Base-by-base conservation (phyloP, 177 flowering plant genomes). In the Telopea speciosissima region DNA sequence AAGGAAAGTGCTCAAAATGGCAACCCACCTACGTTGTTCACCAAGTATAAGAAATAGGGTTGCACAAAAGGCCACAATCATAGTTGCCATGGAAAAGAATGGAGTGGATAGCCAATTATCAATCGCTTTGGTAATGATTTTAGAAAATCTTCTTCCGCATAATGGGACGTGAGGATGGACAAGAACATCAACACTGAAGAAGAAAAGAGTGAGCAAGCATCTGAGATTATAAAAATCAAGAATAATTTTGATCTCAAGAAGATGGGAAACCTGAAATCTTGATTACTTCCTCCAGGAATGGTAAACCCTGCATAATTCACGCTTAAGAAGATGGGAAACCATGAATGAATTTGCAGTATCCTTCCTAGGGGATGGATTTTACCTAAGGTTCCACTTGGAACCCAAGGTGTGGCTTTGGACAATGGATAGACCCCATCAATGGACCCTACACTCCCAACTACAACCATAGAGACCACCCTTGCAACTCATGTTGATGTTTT, bases 81-180 rank as follows among this genome's bases (percentile, higher is more conserved):
- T n/a, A 7, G 24, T 12, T 8, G 62, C 62, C 3, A 59, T 59
- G 22, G 62, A 59, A 8, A 59, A 2, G 62, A 59, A 59, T 8
- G 22, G 62, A 0, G 62, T 59, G 11, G 62, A 3, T 7, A 59
- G 62, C 62, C 62, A 22, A 59, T 59, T n/a, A 59, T 59, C 62
- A 59, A 59, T 12, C 23, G n/a, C 62, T 7, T 59, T 7, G 62
- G 62, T 24, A 59, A 59, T 0, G 59, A 44, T 31, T 44, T 24
- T 8, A 66, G 11, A 31, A 66, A 66, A 44, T 66, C 68, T n/a
- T 66, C 54, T 36, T 40, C 54, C 10, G 54, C 54, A 8, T 66
- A 66, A 16, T 54, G 52, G 1, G 68, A 13, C 40, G 28, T 66
- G n/a, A 44, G 26, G 52, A 66, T 66, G 58, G 69, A 23, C 19